Base-by-base conservation (phyloP, 495 filamentous ascomycete genomes). In the Penicillium robsamsonii region DNA sequence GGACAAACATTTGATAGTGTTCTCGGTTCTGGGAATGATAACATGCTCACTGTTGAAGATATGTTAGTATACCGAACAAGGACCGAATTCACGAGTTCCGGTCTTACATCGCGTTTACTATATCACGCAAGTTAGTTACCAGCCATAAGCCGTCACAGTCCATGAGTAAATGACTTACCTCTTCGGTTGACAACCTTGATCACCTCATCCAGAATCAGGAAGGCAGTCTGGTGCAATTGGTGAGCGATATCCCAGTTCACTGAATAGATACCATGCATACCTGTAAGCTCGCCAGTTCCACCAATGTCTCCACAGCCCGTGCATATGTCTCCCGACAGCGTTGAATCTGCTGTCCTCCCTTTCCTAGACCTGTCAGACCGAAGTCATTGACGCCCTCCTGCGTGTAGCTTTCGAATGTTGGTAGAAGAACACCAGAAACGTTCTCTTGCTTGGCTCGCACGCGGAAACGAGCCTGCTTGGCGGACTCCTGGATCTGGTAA, bases 181-280 rank as follows among this genome's bases (percentile, higher is more conserved):
- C 94, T 87, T 58, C 94, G 85, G 71, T 97, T 99, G 31, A 99
- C 94, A 25, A 97, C 90, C 79, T 99, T 99, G 74, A 99, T 99
- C 52, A 99, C 95, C 67, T 97, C 95, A 69, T 99, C 94, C 57
- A 99, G 70, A 59, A 96, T 97, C 38, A 99, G 89, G 67, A 99
- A 99, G 6, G 94, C 95, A 62, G 94, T 99, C 85, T 91, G 64
- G 10, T 53, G 25, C 18, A 6, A 13, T 59, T 20, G 63, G 50
- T 43, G 15, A 60, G 24, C 44, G 24, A 22, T 46, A 50, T 29
- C 10, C 18, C 24, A 20, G 8, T 46, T 22, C 6, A 43, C 42
- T 38, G 15, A 5, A 35, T 43, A 24, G 11, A 18, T 18, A 25
- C 10, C 33, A 35, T 46, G 12, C 70, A 47, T 75, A 86, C 85